Conservation (phyloP, 169 alveolate species). For the Plasmodium cynomolgi region DNA sequence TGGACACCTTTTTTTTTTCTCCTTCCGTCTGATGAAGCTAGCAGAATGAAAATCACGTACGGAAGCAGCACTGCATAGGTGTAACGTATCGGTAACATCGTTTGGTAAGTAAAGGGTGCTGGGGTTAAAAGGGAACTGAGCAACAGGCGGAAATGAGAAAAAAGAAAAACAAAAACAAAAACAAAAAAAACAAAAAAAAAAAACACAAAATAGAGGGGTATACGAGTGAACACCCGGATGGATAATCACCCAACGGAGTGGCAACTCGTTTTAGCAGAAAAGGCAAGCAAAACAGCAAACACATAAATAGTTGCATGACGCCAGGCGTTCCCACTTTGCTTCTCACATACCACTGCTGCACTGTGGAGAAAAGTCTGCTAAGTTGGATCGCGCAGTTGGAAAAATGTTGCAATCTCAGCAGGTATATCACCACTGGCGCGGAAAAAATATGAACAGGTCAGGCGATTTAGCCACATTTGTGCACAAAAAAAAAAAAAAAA, state of each 20-base stretch:
- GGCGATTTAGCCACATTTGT: background rate
- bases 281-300: background rate
- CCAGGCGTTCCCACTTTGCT: background rate
- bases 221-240: background rate
- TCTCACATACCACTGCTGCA: background rate
- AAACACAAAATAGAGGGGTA: background rate
- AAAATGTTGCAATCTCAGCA: background rate
- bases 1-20: background rate
- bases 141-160: background rate
- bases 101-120: background rate
- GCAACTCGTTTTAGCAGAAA: background rate
- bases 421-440: background rate
- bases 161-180: background rate
- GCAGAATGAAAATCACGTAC: background rate
- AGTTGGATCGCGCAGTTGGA: background rate
- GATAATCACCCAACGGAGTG: background rate
- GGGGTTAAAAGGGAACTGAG: background rate
- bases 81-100: background rate
- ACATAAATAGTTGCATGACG: background rate
- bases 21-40: background rate
- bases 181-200: background rate
- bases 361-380: background rate
- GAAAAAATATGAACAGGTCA: background rate
- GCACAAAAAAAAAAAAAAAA: background rate
- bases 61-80: background rate